These are phyloP conservation scores for Cladophialophora bantiana DNA, from an alignment of 2,329 filamentous ascomycete genomes.

Conservation along the genomic window DNA sequence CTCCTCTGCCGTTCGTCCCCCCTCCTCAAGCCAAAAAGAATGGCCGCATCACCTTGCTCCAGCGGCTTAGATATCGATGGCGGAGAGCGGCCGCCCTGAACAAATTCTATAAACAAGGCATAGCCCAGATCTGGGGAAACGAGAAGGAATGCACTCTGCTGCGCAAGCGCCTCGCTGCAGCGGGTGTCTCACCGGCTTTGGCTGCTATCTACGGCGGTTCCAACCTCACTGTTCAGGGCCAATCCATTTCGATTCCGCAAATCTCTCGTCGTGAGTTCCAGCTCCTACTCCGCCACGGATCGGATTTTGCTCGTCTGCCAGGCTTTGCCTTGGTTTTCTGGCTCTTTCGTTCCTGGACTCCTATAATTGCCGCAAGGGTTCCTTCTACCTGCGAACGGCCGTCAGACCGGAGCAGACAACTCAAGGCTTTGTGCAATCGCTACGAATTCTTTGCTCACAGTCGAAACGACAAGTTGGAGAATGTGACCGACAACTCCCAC, in stretches of 20 bases:
- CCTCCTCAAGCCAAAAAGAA: constrained; percentile 6
- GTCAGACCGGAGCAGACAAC: not conserved
- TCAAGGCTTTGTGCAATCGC: constrained; percentile 3
- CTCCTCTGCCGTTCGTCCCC: constrained; percentile 9
- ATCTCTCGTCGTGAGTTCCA: constrained; percentile 1
- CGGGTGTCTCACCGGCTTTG: not conserved
- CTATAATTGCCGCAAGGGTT: not conserved
- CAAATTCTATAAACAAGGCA: constrained; percentile 85
- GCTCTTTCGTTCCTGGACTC: not conserved
- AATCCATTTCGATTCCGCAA: not conserved
- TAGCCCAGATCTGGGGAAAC: constrained; percentile 54
- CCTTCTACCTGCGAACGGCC: not conserved
- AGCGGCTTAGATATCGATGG: constrained; percentile 58
- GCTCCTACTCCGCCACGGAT: not conserved
- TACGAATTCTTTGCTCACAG: not conserved
- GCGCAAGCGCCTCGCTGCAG: not conserved
- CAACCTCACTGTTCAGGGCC: not conserved
- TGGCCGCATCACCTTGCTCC: constrained; percentile 17
- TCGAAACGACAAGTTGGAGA: not conserved
- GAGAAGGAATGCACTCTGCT: not conserved
- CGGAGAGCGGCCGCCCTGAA: constrained; percentile 75
- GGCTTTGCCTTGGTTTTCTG: not conserved
- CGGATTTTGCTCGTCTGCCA: not conserved
- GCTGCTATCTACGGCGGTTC: not conserved
- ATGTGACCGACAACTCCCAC: not conserved